These are phyloP conservation scores for Leccinum disarticulatum DNA, from an alignment of 768 basidiomycete species.

Conservation along the genomic window DNA sequence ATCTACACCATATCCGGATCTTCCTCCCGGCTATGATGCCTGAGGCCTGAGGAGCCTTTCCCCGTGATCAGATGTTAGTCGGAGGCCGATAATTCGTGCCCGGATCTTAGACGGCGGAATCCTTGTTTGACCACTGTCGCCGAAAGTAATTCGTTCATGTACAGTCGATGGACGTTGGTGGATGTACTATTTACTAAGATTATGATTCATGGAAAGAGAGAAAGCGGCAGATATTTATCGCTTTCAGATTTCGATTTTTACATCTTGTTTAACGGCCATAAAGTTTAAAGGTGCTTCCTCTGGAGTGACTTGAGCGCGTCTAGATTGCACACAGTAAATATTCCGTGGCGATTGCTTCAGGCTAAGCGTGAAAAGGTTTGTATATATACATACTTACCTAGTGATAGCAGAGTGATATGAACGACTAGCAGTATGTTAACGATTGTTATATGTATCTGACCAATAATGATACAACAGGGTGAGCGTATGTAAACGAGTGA, in stretches of 20 bases:
- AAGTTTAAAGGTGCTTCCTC: background rate
- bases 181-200: background rate
- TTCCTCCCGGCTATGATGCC: slow-evolving; percentile 31
- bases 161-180: background rate
- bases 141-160: background rate
- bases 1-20: slow-evolving; percentile 22
- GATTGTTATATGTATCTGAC: background rate
- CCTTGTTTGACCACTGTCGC: background rate
- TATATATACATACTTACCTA: background rate
- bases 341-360: background rate
- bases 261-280: background rate
- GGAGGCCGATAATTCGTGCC: background rate
- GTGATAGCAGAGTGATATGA: background rate
- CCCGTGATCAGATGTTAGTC: background rate
- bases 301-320: background rate
- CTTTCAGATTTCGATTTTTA: background rate
- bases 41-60: slow-evolving; percentile 11
- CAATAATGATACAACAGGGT: slow-evolving; percentile 17
- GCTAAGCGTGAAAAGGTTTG: background rate
- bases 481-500: slow-evolving; percentile 2
- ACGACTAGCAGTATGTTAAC: background rate
- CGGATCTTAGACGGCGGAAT: background rate
- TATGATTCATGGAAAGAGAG: background rate
- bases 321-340: background rate
- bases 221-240: background rate